Percentiles rank a stretch among this genome's conserved stretches.
Evolutionary conservation across 495 filamentous ascomycete genomes (phyloP).

Genomic region (Tuber magnatum): DNA sequence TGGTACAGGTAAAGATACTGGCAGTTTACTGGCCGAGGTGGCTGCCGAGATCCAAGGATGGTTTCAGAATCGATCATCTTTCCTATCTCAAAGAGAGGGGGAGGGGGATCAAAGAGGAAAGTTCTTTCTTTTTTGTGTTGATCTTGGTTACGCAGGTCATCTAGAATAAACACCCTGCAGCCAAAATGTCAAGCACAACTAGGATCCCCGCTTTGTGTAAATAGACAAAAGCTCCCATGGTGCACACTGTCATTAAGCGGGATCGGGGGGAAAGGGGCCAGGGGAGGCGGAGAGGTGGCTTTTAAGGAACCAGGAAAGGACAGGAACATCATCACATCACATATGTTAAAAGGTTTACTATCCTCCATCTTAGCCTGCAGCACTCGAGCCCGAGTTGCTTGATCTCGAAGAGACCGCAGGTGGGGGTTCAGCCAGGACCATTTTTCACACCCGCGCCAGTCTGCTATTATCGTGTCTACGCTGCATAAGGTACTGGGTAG

Average conservation of each 20-base stretch:
- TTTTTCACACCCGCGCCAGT: not conserved
- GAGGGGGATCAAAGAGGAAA: conserved; percentile 11
- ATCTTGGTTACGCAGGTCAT: conserved; percentile 6
- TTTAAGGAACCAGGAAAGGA: not conserved
- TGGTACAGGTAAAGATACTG: not conserved
- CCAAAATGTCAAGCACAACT: not conserved
- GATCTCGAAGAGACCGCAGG: not conserved
- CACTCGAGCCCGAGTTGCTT: not conserved
- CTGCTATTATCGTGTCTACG: not conserved
- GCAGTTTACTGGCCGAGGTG: not conserved
- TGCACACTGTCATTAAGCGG: not conserved
- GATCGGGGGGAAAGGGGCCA: not conserved
- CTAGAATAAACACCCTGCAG: conserved; percentile 16
- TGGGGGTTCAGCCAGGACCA: not conserved
- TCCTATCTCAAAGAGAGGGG: not conserved
- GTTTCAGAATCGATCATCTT: not conserved
- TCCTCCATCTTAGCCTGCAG: not conserved
- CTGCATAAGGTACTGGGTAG: not conserved
- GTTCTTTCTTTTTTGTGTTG: conserved; percentile 7
- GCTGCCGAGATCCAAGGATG: not conserved
- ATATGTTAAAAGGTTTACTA: not conserved
- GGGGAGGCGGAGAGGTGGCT: not conserved
- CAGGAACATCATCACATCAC: not conserved
- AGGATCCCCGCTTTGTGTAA: not conserved
- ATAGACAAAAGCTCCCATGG: not conserved